Evolutionary conservation across 2,329 filamentous ascomycete genomes (phyloP).

Genomic region (Sporothrix brasiliensis): DNA sequence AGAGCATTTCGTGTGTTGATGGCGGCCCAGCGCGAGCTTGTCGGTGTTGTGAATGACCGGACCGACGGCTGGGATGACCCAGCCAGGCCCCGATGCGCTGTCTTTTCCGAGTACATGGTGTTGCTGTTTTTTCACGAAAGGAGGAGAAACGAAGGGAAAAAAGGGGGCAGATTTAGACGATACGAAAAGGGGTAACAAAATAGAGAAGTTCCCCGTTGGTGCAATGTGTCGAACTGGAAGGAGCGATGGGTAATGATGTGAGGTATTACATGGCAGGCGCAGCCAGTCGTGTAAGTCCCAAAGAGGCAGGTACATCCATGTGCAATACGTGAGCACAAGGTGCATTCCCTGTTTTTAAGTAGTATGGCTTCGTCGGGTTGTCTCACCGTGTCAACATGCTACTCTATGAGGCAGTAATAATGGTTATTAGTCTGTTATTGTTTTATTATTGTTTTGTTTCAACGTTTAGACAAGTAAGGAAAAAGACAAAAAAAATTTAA

Average conservation of each 20-base stretch:
- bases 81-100: neutral
- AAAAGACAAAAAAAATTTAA: too few relatives aligned
- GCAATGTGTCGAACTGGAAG: neutral
- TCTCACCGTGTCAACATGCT: too few relatives aligned
- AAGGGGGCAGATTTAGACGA: neutral
- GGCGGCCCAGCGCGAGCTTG: neutral
- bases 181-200: neutral
- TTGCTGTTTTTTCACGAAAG: neutral
- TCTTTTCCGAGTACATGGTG: conserved; percentile 1
- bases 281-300: conserved; percentile 18
- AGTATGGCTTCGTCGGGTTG: too few relatives aligned
- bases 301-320: conserved; percentile 1
- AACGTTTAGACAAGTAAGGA: too few relatives aligned
- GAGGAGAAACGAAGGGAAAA: neutral
- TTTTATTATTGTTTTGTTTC: too few relatives aligned
- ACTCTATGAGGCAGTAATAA: too few relatives aligned
- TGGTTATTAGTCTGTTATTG: too few relatives aligned
- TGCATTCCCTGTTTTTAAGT: too few relatives aligned
- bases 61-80: neutral
- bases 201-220: neutral
- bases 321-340: too few relatives aligned
- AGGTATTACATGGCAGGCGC: neutral
- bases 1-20: neutral
- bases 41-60: conserved; percentile 12
- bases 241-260: neutral